Evolutionary conservation across 768 basidiomycete species (phyloP), one percentile per base, ranked within the genome.

Genomic region (Russula griseocarnosa): DNA sequence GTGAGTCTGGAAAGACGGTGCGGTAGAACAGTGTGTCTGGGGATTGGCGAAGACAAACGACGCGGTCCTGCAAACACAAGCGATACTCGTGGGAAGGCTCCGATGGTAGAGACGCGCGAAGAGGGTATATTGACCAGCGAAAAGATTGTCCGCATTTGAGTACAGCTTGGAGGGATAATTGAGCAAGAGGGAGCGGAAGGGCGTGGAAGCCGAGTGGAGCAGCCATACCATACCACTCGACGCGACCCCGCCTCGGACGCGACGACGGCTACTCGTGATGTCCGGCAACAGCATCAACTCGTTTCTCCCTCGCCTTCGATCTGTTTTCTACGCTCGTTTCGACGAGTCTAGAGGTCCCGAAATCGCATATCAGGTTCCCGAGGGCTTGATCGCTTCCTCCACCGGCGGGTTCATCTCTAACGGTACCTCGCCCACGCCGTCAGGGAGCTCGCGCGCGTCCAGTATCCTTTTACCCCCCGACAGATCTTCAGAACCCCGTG

Each of bases 311-410:
- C 77, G 79, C 20, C 88, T 92, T 61, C 85, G 87, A 69, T 94
- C 92, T 13, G 88, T 96, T 16, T 98, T 98, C 78, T 98, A 97
- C 71, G 88, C 95, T 4, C 86, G 90, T 16, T 98, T 99, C 73
- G 93, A 98, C 75, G 81, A 87, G 42, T 77, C 76, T 6, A 84
- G 88, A 60, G 96, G 97, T 2, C 91, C 94, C 3, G 91, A 91
- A 71, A 89, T 98, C 52, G 86, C 92, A 5, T 90, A 89, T 70
- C 95, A 98, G 76, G 94, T 97, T 8, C 96, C 96, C 1, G 96
- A 97, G 73, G 92, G 87, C 50, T 84, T 94, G 56, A 92, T 96
- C 66, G 82, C 86, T 18, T 55, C 69, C 13, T 62, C 69, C 16
- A 69, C 69, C n/a, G 69, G 65, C 26, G 69, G 65, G 22, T 44